Conservation (phyloP, 148 eudicot genomes). For the Rhododendron henanense region DNA sequence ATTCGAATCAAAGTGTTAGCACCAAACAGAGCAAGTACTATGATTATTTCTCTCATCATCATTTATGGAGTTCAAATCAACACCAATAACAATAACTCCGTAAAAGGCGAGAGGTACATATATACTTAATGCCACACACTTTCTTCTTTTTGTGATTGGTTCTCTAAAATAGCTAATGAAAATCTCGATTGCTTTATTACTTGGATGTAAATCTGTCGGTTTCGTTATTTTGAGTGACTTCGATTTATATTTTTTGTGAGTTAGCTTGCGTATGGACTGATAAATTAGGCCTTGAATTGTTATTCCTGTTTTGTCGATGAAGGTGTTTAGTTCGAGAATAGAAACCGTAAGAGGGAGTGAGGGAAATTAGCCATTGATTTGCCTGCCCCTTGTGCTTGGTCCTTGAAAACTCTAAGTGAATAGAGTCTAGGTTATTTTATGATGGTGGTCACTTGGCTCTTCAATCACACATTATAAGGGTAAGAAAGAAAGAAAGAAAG, state of each 20-base stretch:
- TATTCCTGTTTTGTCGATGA: background rate
- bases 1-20: too few species aligned
- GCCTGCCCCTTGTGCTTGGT: background rate
- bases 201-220: background rate
- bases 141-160: too few species aligned
- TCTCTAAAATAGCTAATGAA: background rate
- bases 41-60: too few species aligned
- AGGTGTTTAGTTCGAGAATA: background rate
- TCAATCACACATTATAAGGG: too few species aligned
- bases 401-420: background rate
- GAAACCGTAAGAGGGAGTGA: background rate
- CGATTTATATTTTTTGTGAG: background rate
- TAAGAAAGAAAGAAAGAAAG: too few species aligned
- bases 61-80: too few species aligned
- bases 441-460: too few species aligned
- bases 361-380: background rate
- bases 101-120: too few species aligned
- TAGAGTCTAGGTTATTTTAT: background rate
- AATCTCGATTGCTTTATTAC: background rate
- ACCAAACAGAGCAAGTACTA: too few species aligned
- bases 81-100: too few species aligned
- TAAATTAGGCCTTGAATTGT: background rate
- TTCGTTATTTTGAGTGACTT: background rate
- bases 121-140: too few species aligned
- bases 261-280: background rate